A percentile compares a stretch with the other conserved stretches of the same genome.
Conservation (phyloP, 306 rosid genomes). For the Cucumis hystrix region DNA sequence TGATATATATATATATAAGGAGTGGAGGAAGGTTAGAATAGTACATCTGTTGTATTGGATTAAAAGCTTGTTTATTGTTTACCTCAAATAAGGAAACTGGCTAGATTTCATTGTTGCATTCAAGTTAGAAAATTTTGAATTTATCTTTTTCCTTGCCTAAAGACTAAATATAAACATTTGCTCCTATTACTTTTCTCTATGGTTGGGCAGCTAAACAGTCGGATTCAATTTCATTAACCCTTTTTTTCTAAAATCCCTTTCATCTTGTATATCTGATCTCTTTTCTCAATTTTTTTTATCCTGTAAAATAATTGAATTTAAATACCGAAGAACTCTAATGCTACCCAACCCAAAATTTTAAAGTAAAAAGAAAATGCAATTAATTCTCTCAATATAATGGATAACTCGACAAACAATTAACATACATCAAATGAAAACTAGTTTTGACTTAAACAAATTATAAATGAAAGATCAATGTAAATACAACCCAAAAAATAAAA, state of each 20-base stretch:
- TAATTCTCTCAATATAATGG: too few relatives aligned
- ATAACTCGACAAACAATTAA: too few relatives aligned
- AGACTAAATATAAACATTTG: neutral
- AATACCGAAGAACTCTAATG: too few relatives aligned
- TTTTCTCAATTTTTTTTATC: neutral
- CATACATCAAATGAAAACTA: too few relatives aligned
- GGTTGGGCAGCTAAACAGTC: neutral
- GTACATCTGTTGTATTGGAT: neutral
- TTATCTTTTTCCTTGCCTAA: neutral
- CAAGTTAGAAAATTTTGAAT: neutral
- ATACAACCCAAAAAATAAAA: too few relatives aligned
- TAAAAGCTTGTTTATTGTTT: neutral
- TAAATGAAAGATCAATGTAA: too few relatives aligned
- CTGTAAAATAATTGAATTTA: neutral
- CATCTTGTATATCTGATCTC: neutral
- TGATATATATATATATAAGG: neutral
- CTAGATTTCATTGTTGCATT: slow-evolving; percentile 3
- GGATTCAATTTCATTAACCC: neutral
- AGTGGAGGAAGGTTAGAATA: neutral
- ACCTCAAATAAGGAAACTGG: slow-evolving; percentile 4
- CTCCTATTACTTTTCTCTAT: neutral
- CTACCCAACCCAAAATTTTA: too few relatives aligned
- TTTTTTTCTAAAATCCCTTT: neutral
- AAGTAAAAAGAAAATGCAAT: too few relatives aligned
- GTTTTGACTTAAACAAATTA: too few relatives aligned